phyloP scores from a whole-genome alignment of 345 rosid genomes.

The Syzygium oleosum region DNA sequence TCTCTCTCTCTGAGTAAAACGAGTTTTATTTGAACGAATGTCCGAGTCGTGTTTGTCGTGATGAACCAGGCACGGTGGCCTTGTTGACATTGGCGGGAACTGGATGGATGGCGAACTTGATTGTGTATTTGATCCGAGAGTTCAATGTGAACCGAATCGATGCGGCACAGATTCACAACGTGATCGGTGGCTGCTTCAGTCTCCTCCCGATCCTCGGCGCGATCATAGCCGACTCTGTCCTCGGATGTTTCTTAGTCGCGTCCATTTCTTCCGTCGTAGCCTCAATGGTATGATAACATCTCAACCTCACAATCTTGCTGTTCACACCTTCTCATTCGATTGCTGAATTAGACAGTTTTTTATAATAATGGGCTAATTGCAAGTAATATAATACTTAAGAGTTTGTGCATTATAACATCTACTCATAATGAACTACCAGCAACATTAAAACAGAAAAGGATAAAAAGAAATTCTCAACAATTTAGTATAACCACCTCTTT shows the following conservation, averaged over 20 bases:
- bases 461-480: background rate
- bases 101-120: constrained; percentile 30
- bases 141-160: constrained; percentile 16
- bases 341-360: background rate
- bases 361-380: background rate
- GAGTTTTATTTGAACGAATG: background rate
- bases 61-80: background rate
- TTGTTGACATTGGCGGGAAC: background rate
- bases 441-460: background rate
- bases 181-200: constrained; percentile 9
- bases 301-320: background rate
- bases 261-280: constrained; percentile 19
- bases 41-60: background rate
- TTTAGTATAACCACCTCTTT: background rate
- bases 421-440: background rate
- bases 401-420: background rate
- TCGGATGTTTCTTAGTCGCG: constrained; percentile 21
- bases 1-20: background rate
- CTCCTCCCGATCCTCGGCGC: constrained; percentile 11
- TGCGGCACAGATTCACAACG: constrained; percentile 19
- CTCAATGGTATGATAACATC: constrained; percentile 9
- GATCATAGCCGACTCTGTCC: constrained; percentile 32
- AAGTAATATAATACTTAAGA: background rate
- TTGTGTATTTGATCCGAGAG: constrained; percentile 20
- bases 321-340: background rate